Conservation (phyloP, 768 basidiomycete genomes). For the Boletellus sp. region DNA sequence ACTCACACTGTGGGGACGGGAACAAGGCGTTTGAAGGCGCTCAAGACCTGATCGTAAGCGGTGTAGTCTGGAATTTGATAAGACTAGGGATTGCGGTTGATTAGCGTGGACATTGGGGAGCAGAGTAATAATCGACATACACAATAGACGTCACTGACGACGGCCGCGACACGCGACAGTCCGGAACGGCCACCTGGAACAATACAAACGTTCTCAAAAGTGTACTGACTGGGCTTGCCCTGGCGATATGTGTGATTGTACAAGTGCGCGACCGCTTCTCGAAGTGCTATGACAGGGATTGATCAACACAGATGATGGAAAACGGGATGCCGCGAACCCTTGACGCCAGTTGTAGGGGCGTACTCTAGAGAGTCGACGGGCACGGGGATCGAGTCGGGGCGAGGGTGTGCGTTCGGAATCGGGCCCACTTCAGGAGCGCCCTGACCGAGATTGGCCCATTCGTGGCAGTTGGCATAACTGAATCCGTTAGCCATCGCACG, state of each 20-base stretch:
- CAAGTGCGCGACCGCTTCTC: constrained; percentile 84
- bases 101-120: background rate
- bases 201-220: constrained; percentile 90
- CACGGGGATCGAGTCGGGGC: constrained; percentile 62
- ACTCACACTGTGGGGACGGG: constrained; percentile 86
- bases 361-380: constrained; percentile 79
- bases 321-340: constrained; percentile 42
- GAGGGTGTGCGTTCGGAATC: constrained; percentile 68
- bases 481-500: constrained; percentile 96
- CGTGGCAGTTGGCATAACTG: constrained; percentile 68
- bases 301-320: background rate
- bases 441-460: constrained; percentile 90
- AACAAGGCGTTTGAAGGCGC: constrained; percentile 84
- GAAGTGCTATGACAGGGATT: constrained; percentile 49
- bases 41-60: constrained; percentile 78
- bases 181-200: constrained; percentile 93
- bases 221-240: constrained; percentile 80
- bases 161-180: constrained; percentile 86
- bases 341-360: constrained; percentile 90
- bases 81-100: constrained; percentile 40
- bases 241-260: constrained; percentile 88
- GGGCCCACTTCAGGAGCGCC: constrained; percentile 87
- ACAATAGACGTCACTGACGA: constrained; percentile 85
- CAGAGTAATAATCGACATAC: constrained; percentile 36
- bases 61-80: constrained; percentile 94